Conservation (phyloP, 1,139 yeast genomes). For the Debaryomyces sp. region DNA sequence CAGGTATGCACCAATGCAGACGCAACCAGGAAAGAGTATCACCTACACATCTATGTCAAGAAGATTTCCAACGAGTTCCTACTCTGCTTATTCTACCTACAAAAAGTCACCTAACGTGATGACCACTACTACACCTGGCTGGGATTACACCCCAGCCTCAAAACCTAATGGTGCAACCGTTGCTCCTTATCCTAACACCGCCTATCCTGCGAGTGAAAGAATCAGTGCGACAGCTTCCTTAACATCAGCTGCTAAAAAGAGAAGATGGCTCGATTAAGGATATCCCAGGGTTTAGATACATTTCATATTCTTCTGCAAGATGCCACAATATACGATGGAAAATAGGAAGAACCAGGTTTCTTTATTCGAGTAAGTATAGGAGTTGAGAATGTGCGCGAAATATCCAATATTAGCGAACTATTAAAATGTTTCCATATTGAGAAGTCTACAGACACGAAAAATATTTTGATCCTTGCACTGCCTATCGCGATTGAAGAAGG, state of each 20-base stretch:
- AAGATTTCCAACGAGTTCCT: conserved; percentile 60
- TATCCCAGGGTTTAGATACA: too few relatives aligned
- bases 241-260: conserved; percentile 37
- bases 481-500: conserved; percentile 5
- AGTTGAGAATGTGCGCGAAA: too few relatives aligned
- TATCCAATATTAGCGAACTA: background rate
- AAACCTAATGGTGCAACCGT: conserved; percentile 66
- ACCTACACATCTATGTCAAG: conserved; percentile 68
- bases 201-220: conserved; percentile 43
- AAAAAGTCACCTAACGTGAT: conserved; percentile 45
- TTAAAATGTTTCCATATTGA: background rate
- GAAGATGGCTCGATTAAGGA: conserved; percentile 36
- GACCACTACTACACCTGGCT: conserved; percentile 79
- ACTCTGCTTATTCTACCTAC: conserved; percentile 53
- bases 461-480: conserved; percentile 3
- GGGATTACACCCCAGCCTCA: conserved; percentile 74
- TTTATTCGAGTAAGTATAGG: background rate
- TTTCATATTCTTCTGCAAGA: too few relatives aligned
- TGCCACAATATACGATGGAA: too few relatives aligned
- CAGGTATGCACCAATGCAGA: conserved; percentile 89
- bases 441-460: conserved; percentile 1
- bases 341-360: background rate
- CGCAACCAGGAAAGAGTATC: conserved; percentile 73
- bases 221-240: conserved; percentile 43
- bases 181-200: conserved; percentile 64